Base-by-base conservation (phyloP, 768 basidiomycete genomes). In the Galerina sulciceps region DNA sequence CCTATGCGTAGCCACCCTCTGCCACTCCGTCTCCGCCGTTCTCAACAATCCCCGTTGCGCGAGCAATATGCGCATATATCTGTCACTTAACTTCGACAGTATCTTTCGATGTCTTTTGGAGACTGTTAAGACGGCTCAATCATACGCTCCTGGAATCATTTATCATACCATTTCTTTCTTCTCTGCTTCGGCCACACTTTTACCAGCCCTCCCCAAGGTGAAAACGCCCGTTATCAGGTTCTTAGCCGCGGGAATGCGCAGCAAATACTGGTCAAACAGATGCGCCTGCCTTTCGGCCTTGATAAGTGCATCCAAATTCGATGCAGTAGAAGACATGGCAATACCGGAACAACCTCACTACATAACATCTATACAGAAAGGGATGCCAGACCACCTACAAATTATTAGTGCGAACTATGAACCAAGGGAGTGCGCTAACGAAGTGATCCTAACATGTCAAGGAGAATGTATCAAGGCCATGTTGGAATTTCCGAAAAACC, bases 181-280 rank as follows among this genome's bases (percentile, higher is more conserved):
- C 9, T 65, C 79, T 0, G 71, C 69, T 14, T 71, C 78, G 18
- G 79, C 80, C 0, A 67, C 79, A 10, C 76, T 85, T 57, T 82
- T 76, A 44, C 66, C 79, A n/a, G 65, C 75, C 20, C 77, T 80
- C 0, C 83, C 77, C 68, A 71, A 79, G 54, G 71, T 72, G 0
- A 75, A 77, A 26, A 80, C 81, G 1, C 67, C 76, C 1, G 72
- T 81, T 51, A 68, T 80, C 9, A 74, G 75, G 15, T 79, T 85
- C 51, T 73, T 89, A 15, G 80, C 86, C 14, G 82, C 85, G 0
- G 80, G 80, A 17, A 68, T 88, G 26, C 80, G 85, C 38, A 82
- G 81, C 67, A 71, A 73, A 36, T 84, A 87, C 66, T 79, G 86
- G 71, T 73, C 76, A 23, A 75, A 69, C 1, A 81, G 86, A 6